These are phyloP conservation scores for Aspergillus unguis DNA, from an alignment of 2,329 filamentous ascomycete genomes.

Conservation along the genomic window DNA sequence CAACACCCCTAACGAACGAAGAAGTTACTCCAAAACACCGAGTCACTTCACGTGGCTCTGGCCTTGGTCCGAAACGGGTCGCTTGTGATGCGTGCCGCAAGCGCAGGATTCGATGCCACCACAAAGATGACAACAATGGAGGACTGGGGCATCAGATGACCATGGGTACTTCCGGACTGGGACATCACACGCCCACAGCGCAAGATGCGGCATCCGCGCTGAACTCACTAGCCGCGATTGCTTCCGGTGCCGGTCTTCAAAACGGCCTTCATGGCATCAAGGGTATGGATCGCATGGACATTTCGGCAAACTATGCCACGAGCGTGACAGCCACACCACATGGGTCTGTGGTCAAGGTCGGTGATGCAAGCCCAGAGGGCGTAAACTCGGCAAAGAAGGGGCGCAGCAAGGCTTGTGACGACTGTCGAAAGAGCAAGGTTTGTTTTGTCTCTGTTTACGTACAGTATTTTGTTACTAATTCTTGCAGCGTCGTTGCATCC, in stretches of 20 bases:
- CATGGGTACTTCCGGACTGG: slow-evolving; percentile 29
- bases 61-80: slow-evolving; percentile 57
- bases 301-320: slow-evolving; percentile 24
- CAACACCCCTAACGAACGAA: slow-evolving; percentile 26
- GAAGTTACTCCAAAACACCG: slow-evolving; percentile 32
- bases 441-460: slow-evolving; percentile 22
- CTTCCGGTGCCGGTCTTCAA: slow-evolving; percentile 34
- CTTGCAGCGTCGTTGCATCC: slow-evolving; percentile 62
- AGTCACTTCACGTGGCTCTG: slow-evolving; percentile 55
- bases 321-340: slow-evolving; percentile 28
- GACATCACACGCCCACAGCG: slow-evolving; percentile 31
- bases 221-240: slow-evolving; percentile 39
- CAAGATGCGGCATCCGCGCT: slow-evolving; percentile 40
- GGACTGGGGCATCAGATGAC: slow-evolving; percentile 27
- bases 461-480: slow-evolving; percentile 18
- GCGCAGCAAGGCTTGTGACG: slow-evolving; percentile 62
- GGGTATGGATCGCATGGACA: slow-evolving; percentile 28
- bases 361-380: slow-evolving; percentile 35
- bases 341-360: slow-evolving; percentile 22
- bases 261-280: slow-evolving; percentile 23
- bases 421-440: slow-evolving; percentile 67
- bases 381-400: slow-evolving; percentile 51
- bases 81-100: slow-evolving; percentile 63
- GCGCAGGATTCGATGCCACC: slow-evolving; percentile 61
- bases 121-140: slow-evolving; percentile 53